Percentiles rank a stretch among this genome's conserved stretches.
phyloP scores from a whole-genome alignment of 306 rosid genomes.

The Ammopiptanthus mongolicus region DNA sequence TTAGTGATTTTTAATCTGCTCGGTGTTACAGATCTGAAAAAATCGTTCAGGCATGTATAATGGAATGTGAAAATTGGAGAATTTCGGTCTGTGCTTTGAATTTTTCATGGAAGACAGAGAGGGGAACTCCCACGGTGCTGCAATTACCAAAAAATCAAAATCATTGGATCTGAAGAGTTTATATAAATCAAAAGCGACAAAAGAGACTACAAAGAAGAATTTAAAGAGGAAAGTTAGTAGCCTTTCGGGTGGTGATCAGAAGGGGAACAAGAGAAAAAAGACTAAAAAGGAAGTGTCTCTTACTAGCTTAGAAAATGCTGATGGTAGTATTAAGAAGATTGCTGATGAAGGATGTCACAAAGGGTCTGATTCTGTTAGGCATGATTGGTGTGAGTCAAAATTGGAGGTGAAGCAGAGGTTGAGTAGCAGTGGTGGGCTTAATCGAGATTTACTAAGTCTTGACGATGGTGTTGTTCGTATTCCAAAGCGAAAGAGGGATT shows the following conservation, averaged over 20 bases:
- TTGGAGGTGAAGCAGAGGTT: constrained; percentile 29
- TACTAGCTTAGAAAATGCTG: constrained; percentile 53
- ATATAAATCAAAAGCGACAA: constrained; percentile 34
- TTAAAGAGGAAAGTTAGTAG: constrained; percentile 47
- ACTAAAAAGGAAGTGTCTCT: constrained; percentile 57
- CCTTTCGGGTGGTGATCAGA: constrained; percentile 34
- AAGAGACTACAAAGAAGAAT: constrained; percentile 27
- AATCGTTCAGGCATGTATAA: constrained; percentile 44
- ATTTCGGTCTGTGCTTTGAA: constrained; percentile 33
- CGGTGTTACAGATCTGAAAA: constrained; percentile 60
- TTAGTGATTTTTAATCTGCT: neutral
- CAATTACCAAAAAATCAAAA: constrained; percentile 53
- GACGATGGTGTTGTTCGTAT: constrained; percentile 43
- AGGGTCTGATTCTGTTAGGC: constrained; percentile 34
- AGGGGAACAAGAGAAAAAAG: constrained; percentile 39
- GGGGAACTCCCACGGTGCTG: constrained; percentile 54
- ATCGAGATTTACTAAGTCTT: constrained; percentile 39
- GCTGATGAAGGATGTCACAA: constrained; percentile 37
- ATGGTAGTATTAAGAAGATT: constrained; percentile 36
- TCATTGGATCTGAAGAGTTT: constrained; percentile 75
- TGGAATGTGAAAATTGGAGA: constrained; percentile 67
- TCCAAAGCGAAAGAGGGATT: constrained; percentile 69
- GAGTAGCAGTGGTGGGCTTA: constrained; percentile 32
- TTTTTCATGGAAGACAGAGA: constrained; percentile 70
- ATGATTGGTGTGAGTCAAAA: constrained; percentile 34